Evolutionary conservation across 495 filamentous ascomycete species (phyloP).

Genomic region (Tuber umbilicatum): DNA sequence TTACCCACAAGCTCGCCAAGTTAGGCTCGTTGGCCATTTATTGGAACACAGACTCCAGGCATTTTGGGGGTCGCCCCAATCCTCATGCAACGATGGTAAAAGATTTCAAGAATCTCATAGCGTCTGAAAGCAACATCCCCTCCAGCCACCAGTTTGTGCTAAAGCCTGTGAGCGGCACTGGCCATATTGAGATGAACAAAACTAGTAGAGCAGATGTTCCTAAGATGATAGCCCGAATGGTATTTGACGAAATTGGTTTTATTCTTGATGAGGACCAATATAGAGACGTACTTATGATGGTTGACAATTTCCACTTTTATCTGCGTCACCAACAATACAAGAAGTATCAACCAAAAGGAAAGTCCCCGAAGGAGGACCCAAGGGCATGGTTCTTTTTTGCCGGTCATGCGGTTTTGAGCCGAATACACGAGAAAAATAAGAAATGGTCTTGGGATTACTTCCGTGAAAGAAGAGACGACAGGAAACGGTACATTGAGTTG

Average conservation of each 20-base stretch:
- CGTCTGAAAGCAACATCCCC: conserved; percentile 51
- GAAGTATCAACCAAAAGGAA: conserved; percentile 77
- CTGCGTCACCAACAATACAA: conserved; percentile 97
- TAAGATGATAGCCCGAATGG: conserved; percentile 79
- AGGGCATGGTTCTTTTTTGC: conserved; percentile 88
- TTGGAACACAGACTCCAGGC: conserved; percentile 88
- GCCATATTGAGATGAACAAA: conserved; percentile 88
- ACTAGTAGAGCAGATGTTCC: conserved; percentile 71
- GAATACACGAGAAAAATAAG: conserved; percentile 86
- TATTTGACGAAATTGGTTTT: conserved; percentile 94
- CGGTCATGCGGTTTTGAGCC: conserved; percentile 74
- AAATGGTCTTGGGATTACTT: conserved; percentile 94
- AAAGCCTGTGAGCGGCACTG: conserved; percentile 86
- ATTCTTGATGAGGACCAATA: conserved; percentile 95
- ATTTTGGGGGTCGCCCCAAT: conserved; percentile 68
- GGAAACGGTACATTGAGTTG: conserved; percentile 77
- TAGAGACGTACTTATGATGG: conserved; percentile 91
- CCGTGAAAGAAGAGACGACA: conserved; percentile 81
- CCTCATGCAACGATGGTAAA: conserved; percentile 68
- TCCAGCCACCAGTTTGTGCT: conserved; percentile 81
- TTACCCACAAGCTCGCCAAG: conserved; percentile 86
- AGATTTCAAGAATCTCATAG: conserved; percentile 70
- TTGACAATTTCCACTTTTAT: conserved; percentile 97
- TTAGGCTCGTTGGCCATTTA: conserved; percentile 84
- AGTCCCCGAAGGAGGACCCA: conserved; percentile 79